Percentiles rank a stretch among this genome's conserved stretches.
These are phyloP conservation scores for Coemansia sp. DNA, from an alignment of 192 early-diverging fungal species.

Conservation along the genomic window DNA sequence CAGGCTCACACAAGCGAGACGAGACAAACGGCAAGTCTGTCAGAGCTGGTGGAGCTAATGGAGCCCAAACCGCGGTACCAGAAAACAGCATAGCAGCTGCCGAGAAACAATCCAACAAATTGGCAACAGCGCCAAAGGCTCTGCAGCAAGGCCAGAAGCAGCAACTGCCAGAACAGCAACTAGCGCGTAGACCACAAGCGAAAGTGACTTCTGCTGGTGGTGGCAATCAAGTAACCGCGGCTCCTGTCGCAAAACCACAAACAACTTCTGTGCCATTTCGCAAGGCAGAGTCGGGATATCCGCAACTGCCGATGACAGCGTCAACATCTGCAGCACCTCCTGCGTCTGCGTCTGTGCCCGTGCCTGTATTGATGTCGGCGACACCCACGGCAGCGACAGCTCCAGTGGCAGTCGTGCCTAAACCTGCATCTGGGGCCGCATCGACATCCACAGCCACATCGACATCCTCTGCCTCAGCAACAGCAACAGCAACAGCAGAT, in stretches of 20 bases:
- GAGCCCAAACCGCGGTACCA: neutral
- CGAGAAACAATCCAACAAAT: too few relatives aligned
- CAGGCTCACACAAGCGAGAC: neutral
- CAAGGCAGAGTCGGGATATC: neutral
- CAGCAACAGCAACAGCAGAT: neutral
- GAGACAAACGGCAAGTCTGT: conserved; percentile 6
- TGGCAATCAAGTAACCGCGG: too few relatives aligned
- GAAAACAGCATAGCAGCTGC: neutral
- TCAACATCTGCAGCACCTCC: neutral
- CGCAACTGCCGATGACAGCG: neutral
- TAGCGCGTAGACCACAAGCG: neutral
- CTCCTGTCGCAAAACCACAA: neutral
- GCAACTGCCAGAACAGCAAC: neutral
- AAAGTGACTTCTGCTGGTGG: neutral
- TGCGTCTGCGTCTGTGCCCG: neutral
- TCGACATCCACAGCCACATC: neutral
- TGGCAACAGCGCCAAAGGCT: neutral
- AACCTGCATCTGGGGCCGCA: neutral
- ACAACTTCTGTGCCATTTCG: neutral
- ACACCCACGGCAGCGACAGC: neutral
- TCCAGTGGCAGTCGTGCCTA: neutral
- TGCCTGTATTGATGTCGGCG: neutral
- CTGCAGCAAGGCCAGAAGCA: conserved; percentile 1
- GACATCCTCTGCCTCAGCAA: neutral
- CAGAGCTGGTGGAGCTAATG: neutral